Base-by-base conservation (phyloP, 2,329 filamentous ascomycete genomes). In the Colletotrichum eremochloae region DNA sequence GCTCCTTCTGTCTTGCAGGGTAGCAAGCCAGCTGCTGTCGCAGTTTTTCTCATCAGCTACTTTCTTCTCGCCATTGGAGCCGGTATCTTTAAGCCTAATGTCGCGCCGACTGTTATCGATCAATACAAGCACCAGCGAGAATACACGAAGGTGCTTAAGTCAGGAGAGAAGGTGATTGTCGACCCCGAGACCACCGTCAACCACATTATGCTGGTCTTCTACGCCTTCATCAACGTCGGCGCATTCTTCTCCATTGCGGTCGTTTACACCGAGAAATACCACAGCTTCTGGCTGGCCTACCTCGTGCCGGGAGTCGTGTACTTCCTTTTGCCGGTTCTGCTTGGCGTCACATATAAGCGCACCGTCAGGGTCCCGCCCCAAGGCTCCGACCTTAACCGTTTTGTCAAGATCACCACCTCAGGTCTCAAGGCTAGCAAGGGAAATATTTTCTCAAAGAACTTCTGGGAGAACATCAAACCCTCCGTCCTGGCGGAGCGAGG, bases 61-160 rank as follows among this genome's bases (percentile, higher is more conserved):
- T 87, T 86, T 75, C 81, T 86, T 31, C 79, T 86, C 7, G 80
- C 84, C 6, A 77, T 94, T 14, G 92, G 92, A 61, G 92, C 92
- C 9, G 92, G 82, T 73, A 84, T 85, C 81, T 94, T 94, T 86
- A 95, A 95, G 83, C 83, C 91, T 50, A 94, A 94, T 74, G 90
- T 95, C 48, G 89, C 90, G 0, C 90, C 91, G 0, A 82, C 92
- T 24, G 86, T 93, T 38, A 88, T 92, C 14, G 91, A 93, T 75
- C 91, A 93, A 77, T 87, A 91, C 77, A 86, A 83, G 3, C 71
- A 73, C 50, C 67, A 73, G 8, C 48, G 48, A 7, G 56, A 70
- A 42, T 71, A 73, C 20, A 85, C 86, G 31, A 88, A 88, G 5
- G 87, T 86, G 40, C 85, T 87, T 12, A 77, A 78, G 53, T 87